Percentiles rank a stretch among this genome's conserved stretches.
Evolutionary conservation across 345 rosid genomes (phyloP).

Genomic region (Syzygium grande): DNA sequence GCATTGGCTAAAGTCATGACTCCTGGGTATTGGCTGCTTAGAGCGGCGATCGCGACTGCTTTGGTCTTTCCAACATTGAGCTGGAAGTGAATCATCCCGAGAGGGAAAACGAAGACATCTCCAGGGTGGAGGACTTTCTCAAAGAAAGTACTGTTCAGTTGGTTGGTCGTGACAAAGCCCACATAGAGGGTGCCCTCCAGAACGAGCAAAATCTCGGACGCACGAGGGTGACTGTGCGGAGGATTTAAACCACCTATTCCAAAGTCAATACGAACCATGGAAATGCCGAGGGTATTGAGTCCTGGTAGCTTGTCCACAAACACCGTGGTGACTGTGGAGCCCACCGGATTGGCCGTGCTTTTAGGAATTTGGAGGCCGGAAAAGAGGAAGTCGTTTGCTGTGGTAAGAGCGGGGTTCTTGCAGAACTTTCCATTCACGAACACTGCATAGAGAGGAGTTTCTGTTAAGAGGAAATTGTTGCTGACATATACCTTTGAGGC

Average conservation of each 20-base stretch:
- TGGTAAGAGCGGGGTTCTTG: neutral
- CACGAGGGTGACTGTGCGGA: neutral
- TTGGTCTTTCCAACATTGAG: neutral
- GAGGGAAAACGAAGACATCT: neutral
- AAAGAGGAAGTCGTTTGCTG: neutral
- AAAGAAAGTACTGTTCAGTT: neutral
- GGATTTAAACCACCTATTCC: neutral
- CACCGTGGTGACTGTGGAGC: neutral
- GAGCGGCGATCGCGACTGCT: neutral
- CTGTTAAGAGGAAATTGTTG: neutral
- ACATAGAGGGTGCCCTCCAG: neutral
- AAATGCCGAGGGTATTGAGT: neutral
- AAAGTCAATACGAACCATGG: neutral
- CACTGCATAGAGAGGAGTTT: neutral
- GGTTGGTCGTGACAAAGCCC: neutral
- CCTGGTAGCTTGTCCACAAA: neutral
- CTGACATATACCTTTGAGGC: neutral
- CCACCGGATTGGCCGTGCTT: neutral
- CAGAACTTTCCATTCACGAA: neutral
- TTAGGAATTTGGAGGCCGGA: neutral
- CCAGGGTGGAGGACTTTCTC: neutral
- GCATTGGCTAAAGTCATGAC: neutral
- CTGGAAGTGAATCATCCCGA: neutral
- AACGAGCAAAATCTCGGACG: neutral
- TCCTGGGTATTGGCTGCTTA: neutral